phyloP scores from a whole-genome alignment of 1,139 yeast species.

The Diutina pseudorugosa region DNA sequence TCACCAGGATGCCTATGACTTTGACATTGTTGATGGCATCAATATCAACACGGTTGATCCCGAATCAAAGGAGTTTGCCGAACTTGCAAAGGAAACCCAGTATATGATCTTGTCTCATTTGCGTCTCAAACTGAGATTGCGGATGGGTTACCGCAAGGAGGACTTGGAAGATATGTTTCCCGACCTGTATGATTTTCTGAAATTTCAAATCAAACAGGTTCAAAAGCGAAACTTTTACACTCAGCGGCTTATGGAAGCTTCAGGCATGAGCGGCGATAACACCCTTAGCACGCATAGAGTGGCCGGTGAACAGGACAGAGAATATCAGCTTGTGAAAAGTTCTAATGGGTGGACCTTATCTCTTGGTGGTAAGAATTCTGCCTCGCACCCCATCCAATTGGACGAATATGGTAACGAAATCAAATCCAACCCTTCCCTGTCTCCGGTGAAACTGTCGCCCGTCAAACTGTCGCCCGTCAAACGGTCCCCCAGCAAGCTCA shows the following conservation, averaged over 20 bases:
- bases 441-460: not conserved
- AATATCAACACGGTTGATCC: slow-evolving; percentile 63
- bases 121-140: slow-evolving; percentile 69
- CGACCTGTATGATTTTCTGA: slow-evolving; percentile 78
- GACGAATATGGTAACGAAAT: slow-evolving; percentile 18
- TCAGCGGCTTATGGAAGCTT: slow-evolving; percentile 71
- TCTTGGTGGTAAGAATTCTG: slow-evolving; percentile 29
- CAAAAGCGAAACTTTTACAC: slow-evolving; percentile 85
- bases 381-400: slow-evolving; percentile 30
- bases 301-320: slow-evolving; percentile 75
- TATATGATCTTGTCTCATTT: slow-evolving; percentile 80
- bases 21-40: slow-evolving; percentile 61
- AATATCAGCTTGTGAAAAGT: slow-evolving; percentile 64
- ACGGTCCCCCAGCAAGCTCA: not conserved
- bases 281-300: slow-evolving; percentile 43
- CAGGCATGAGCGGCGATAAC: slow-evolving; percentile 62
- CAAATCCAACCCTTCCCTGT: not conserved
- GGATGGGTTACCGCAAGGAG: slow-evolving; percentile 90
- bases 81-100: slow-evolving; percentile 69
- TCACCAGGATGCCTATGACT: slow-evolving; percentile 28
- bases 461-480: not conserved
- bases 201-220: slow-evolving; percentile 87
- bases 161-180: slow-evolving; percentile 77
- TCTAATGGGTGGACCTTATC: slow-evolving; percentile 85
- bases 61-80: slow-evolving; percentile 48